These are phyloP conservation scores for Priceomyces carsonii DNA, from an alignment of 805 yeast species.

Conservation along the genomic window DNA sequence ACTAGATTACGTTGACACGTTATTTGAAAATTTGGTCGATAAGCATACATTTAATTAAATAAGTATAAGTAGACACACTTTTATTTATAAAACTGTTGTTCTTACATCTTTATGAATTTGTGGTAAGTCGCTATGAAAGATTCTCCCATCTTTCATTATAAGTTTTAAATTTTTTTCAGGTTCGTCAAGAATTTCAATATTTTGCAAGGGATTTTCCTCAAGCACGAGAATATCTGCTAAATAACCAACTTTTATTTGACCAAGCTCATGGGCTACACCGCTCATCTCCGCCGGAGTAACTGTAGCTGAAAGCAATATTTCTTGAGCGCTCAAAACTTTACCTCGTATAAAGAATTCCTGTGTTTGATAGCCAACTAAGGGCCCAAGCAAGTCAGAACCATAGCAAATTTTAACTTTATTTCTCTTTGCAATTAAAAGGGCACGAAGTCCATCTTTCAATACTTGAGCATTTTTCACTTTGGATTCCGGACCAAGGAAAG, in stretches of 20 bases:
- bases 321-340: constrained; percentile 20
- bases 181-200: constrained; percentile 21
- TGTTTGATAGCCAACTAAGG: constrained; percentile 23
- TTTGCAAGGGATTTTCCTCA: constrained; percentile 22
- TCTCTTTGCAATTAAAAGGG: constrained; percentile 18
- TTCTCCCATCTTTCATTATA: constrained; percentile 23
- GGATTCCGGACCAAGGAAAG: constrained; percentile 16
- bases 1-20: no score
- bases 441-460: constrained; percentile 18
- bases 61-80: no score
- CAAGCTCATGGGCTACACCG: constrained; percentile 16
- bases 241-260: constrained; percentile 23
- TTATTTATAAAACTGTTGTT: no score
- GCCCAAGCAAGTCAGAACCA: constrained; percentile 27
- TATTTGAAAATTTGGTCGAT: no score
- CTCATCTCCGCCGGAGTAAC: constrained; percentile 23
- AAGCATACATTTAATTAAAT: no score
- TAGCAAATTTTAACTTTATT: constrained; percentile 22
- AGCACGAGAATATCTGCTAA: constrained; percentile 24
- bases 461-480: constrained; percentile 18
- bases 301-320: constrained; percentile 24
- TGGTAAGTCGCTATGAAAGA: constrained; percentile 1
- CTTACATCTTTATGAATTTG: constrained; percentile 1
- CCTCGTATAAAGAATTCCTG: constrained; percentile 24
- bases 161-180: constrained; percentile 19